These are phyloP conservation scores for Aureobasidium sp. DNA, from an alignment of 2,329 filamentous ascomycete species.

Conservation along the genomic window DNA sequence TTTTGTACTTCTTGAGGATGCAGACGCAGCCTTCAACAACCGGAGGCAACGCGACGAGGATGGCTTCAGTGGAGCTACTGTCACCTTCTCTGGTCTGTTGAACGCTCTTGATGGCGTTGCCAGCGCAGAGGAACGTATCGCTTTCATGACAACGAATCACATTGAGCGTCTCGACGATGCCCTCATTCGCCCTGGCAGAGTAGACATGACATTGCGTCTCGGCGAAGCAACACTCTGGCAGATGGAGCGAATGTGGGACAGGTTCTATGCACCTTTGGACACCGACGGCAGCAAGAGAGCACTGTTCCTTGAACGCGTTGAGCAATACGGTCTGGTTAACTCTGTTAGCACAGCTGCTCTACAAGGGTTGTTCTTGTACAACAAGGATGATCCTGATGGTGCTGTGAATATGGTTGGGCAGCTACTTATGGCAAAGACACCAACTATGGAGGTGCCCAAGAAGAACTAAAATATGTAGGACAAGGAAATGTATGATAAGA, in stretches of 20 bases:
- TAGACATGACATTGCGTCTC: slow-evolving; percentile 87
- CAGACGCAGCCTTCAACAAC: slow-evolving; percentile 84
- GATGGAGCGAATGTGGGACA: slow-evolving; percentile 81
- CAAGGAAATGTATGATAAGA: background rate
- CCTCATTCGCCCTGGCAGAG: slow-evolving; percentile 79
- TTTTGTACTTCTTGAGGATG: slow-evolving; percentile 78
- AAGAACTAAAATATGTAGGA: slow-evolving; percentile 1
- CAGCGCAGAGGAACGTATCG: slow-evolving; percentile 85
- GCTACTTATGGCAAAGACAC: slow-evolving; percentile 19
- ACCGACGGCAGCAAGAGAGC: slow-evolving; percentile 52
- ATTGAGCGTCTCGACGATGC: slow-evolving; percentile 84
- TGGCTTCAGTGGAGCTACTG: slow-evolving; percentile 78
- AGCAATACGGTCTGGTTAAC: slow-evolving; percentile 63
- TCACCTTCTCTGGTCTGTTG: slow-evolving; percentile 87
- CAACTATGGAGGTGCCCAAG: slow-evolving; percentile 6
- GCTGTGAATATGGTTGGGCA: slow-evolving; percentile 52
- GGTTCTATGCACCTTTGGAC: slow-evolving; percentile 86
- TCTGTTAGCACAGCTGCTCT: slow-evolving; percentile 80
- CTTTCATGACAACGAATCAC: slow-evolving; percentile 93
- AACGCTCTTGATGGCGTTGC: slow-evolving; percentile 73
- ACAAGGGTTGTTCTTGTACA: slow-evolving; percentile 90
- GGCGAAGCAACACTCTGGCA: slow-evolving; percentile 83
- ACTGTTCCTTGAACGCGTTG: slow-evolving; percentile 64
- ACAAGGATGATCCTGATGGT: slow-evolving; percentile 83
- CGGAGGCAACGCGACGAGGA: slow-evolving; percentile 69